Evolutionary conservation across 192 early-diverging fungal species (phyloP).

Genomic region (Jimgerdemannia flammicorona): DNA sequence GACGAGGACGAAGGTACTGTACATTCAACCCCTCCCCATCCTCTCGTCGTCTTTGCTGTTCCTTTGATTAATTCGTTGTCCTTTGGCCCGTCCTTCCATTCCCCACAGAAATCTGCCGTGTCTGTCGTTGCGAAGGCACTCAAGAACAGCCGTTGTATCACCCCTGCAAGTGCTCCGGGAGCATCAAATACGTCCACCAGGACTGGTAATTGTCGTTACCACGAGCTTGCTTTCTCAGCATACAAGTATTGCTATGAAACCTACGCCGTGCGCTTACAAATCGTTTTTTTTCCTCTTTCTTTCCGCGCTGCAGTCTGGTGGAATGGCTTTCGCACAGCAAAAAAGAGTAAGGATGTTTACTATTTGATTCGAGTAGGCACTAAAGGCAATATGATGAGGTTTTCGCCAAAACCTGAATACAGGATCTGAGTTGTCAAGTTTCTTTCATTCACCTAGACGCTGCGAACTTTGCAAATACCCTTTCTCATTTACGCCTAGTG

Average conservation of each 20-base stretch:
- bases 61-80: not conserved
- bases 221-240: not conserved
- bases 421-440: conserved; percentile 1
- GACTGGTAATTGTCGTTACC: conserved; percentile 54
- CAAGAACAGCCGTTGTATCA: conserved; percentile 82
- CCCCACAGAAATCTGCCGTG: conserved; percentile 69
- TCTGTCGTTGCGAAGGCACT: conserved; percentile 76
- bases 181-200: conserved; percentile 93
- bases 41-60: not conserved
- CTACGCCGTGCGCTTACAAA: too few species aligned
- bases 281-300: not conserved
- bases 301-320: conserved; percentile 45
- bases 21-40: not conserved
- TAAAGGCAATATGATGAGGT: not conserved
- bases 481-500: conserved; percentile 78
- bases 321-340: conserved; percentile 84
- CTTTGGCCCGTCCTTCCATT: not conserved
- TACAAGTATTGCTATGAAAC: not conserved
- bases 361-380: not conserved
- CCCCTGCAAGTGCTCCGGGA: conserved; percentile 96
- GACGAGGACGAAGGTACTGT: not conserved
- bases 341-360: conserved; percentile 50
- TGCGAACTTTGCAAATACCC: conserved; percentile 92
- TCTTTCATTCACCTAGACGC: conserved; percentile 31
- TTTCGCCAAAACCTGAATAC: not conserved